These are phyloP conservation scores for Ganoderma sp. DNA, from an alignment of 1,284 basidiomycete species.

Conservation along the genomic window DNA sequence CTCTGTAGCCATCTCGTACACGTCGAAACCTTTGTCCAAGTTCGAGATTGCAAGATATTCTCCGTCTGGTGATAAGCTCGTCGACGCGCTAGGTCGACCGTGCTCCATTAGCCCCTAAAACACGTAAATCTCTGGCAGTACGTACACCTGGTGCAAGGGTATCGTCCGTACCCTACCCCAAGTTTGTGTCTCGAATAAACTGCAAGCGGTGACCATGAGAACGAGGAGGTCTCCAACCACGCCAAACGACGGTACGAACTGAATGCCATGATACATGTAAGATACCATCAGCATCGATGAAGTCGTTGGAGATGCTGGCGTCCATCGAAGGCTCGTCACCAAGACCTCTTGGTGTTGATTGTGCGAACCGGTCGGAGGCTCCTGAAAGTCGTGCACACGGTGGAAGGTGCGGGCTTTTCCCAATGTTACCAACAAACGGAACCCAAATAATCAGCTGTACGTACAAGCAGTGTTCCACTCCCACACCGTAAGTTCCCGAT, in stretches of 20 bases:
- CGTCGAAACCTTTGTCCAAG: slow-evolving; percentile 18
- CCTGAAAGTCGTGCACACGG: not conserved
- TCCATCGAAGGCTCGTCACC: slow-evolving; percentile 17
- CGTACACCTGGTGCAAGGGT: slow-evolving; percentile 7
- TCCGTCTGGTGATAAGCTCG: slow-evolving; percentile 10
- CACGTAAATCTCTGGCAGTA: not conserved
- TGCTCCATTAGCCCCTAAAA: not conserved
- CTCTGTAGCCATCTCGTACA: slow-evolving; percentile 13
- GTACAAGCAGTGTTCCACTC: too few relatives aligned
- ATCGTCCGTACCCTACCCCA: slow-evolving; percentile 4
- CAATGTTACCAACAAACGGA: too few relatives aligned
- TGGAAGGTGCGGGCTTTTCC: too few relatives aligned
- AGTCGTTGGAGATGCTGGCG: not conserved
- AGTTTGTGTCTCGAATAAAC: not conserved
- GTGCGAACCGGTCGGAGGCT: not conserved
- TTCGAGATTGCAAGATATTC: slow-evolving; percentile 13
- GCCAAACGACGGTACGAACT: not conserved
- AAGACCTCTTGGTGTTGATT: slow-evolving; percentile 9
- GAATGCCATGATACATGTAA: slow-evolving; percentile 15
- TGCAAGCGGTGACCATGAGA: not conserved
- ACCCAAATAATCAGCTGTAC: too few relatives aligned
- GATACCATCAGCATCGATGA: slow-evolving; percentile 4
- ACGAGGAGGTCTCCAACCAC: too few relatives aligned
- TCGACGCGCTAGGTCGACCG: not conserved
- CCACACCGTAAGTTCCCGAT: slow-evolving; percentile 11